A percentile compares a stretch with the other conserved stretches of the same genome.
These are phyloP conservation scores for Urochloa ruziziensis DNA, from an alignment of 176 grass and related monocot species.

Conservation along the genomic window DNA sequence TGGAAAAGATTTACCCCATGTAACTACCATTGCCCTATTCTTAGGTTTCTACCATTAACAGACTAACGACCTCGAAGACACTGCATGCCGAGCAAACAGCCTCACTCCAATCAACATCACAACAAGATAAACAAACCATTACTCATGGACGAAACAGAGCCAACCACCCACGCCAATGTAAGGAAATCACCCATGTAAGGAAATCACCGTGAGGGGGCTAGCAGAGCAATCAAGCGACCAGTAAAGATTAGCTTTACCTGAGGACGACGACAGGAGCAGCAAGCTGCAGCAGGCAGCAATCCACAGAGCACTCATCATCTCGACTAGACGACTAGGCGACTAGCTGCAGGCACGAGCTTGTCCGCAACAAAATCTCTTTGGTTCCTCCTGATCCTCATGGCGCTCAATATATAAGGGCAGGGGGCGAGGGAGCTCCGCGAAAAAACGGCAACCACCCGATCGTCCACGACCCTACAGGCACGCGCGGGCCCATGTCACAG, in stretches of 20 bases:
- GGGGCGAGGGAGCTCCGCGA: not conserved
- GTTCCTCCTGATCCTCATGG: no score
- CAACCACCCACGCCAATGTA: no score
- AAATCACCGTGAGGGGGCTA: no score
- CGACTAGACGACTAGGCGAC: no score
- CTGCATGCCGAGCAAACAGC: no score
- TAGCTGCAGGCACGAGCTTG: no score
- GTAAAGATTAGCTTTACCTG: not conserved
- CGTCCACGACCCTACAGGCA: not conserved
- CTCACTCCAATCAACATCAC: no score
- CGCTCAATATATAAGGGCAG: no score
- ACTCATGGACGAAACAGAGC: no score
- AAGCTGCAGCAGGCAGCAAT: slow-evolving; percentile 28
- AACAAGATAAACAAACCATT: not conserved
- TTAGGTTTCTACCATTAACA: not conserved
- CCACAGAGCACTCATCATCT: not conserved
- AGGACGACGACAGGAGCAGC: slow-evolving; percentile 10
- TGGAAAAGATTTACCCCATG: not conserved
- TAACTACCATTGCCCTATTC: not conserved
- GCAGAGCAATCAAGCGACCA: not conserved
- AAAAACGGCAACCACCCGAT: not conserved
- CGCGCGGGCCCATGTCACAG: not conserved
- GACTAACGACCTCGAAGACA: no score
- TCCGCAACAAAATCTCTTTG: no score
- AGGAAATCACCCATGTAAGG: no score